phyloP scores from a whole-genome alignment of 2,329 filamentous ascomycete species.

The Aspergillus niger region DNA sequence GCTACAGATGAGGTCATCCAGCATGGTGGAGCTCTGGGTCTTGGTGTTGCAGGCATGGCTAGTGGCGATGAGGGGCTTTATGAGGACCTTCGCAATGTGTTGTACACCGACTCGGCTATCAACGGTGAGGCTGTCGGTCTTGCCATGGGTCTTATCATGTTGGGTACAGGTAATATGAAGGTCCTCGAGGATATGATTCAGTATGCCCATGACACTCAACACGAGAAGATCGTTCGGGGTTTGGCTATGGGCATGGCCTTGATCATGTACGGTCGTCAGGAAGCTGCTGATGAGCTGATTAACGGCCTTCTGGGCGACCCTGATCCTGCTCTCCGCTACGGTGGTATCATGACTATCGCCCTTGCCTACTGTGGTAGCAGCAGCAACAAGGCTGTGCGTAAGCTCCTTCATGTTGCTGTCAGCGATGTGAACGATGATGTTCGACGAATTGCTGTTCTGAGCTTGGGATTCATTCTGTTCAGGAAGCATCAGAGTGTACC shows the following conservation, averaged over 20 bases:
- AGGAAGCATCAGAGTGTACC: slow-evolving; percentile 95
- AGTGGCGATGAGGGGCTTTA: slow-evolving; percentile 89
- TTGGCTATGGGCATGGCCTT: slow-evolving; percentile 95
- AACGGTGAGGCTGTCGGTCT: slow-evolving; percentile 96
- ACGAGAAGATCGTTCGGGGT: slow-evolving; percentile 98
- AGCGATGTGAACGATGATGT: slow-evolving; percentile 99
- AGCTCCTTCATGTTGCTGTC: slow-evolving; percentile 91
- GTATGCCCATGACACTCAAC: slow-evolving; percentile 95
- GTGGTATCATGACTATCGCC: slow-evolving; percentile 98
- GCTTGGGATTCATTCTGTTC: slow-evolving; percentile 97
- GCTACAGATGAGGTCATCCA: slow-evolving; percentile 78
- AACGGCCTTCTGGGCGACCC: slow-evolving; percentile 91
- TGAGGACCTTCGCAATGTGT: slow-evolving; percentile 82
- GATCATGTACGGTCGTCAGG: slow-evolving; percentile 96
- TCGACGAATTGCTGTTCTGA: slow-evolving; percentile 93
- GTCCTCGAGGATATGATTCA: slow-evolving; percentile 96
- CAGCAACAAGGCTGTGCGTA: slow-evolving; percentile 97
- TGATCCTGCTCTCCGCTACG: slow-evolving; percentile 90
- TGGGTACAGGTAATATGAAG: slow-evolving; percentile 93
- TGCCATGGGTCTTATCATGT: slow-evolving; percentile 96
- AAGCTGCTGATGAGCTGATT: slow-evolving; percentile 91
- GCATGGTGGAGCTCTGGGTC: slow-evolving; percentile 89
- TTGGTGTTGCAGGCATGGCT: slow-evolving; percentile 97
- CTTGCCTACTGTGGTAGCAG: slow-evolving; percentile 95
- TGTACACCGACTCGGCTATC: slow-evolving; percentile 91